Percentiles rank a stretch among this genome's conserved stretches.
Evolutionary conservation across 768 basidiomycete species (phyloP).

Genomic region (Rhizopogon salebrosus): DNA sequence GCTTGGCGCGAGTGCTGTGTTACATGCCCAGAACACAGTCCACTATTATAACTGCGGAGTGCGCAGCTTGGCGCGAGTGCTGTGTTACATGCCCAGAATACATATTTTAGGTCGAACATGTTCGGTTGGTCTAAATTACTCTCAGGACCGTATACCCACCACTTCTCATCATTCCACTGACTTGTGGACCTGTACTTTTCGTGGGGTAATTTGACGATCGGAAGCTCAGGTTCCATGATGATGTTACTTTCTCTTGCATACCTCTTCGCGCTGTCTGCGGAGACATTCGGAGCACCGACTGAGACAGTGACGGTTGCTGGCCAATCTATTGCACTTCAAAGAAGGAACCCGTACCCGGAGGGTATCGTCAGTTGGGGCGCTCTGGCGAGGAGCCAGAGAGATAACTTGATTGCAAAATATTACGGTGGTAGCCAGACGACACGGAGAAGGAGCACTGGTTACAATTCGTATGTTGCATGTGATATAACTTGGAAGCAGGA

Average conservation of each 20-base stretch:
- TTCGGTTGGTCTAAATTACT: no score
- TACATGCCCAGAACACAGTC: background rate
- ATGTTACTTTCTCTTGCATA: slow-evolving; percentile 9
- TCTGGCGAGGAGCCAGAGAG: slow-evolving; percentile 41
- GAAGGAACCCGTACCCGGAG: slow-evolving; percentile 7
- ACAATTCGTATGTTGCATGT: slow-evolving; percentile 41
- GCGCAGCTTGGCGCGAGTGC: no score
- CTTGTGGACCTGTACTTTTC: background rate
- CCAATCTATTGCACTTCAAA: slow-evolving; percentile 16
- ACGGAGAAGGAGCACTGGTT: slow-evolving; percentile 41
- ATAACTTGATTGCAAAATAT: slow-evolving; percentile 43
- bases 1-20: background rate
- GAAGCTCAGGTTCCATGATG: slow-evolving; percentile 8
- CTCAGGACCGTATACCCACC: background rate
- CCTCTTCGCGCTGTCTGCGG: slow-evolving; percentile 8
- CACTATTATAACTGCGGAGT: background rate
- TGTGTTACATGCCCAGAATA: background rate
- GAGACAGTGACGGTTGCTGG: slow-evolving; percentile 4
- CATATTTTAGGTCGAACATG: background rate
- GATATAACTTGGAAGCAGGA: background rate
- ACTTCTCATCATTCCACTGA: background rate
- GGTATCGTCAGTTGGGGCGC: slow-evolving; percentile 4
- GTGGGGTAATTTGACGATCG: background rate
- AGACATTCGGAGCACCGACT: slow-evolving; percentile 12
- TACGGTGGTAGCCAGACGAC: slow-evolving; percentile 20